Evolutionary conservation across 805 yeast genomes (phyloP), one percentile per base, ranked within the genome.

Genomic region (Lipomyces mesembrius): DNA sequence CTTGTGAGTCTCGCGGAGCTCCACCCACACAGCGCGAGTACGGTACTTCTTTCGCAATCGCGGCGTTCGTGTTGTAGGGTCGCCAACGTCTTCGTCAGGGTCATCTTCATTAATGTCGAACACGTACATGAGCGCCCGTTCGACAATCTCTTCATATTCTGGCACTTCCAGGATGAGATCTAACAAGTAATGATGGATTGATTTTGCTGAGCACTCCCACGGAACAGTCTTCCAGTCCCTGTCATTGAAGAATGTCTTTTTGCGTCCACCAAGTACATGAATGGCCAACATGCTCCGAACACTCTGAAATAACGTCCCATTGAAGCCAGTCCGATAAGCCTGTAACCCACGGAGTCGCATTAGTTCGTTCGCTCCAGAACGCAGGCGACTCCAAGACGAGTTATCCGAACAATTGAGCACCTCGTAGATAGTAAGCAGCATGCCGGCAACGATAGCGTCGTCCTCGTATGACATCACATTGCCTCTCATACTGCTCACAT

Each of bases 101-200:
- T 34, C 46, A 17, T 35, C 22, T 2, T 57, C 29, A 27, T 46
- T 55, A 14, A 20, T 25, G 34, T 17, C 20, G 4, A 37, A 53
- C 14, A 55, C 49, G 49, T 20, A 53, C 46, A 39, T 14, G 37
- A 66, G 60, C 3, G 54, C 17, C 12, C 43, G 52, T 17, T 61
- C 54, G 27, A 57, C 14, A n/a, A 27, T 4, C 22, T 62, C 63
- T 25, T 54, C 55, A 20, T 35, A 52, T 14, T 57, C 63, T 7
- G 70, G 70, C 9, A 66, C 14, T 20, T 60, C 65, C n/a, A 60
- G 53, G n/a, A 59, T 34, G 27, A 63, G 49, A 60, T 66, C 69
- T 3, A 63, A 55, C n/a, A 63, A 37, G n/a, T 29, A 17, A 17
- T 60, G 62, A 12, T 39, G 32, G n/a, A 60, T 27, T 14, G 60